Conservation (phyloP, 2,329 filamentous ascomycete species). For the Paramyrothecium roridum region DNA sequence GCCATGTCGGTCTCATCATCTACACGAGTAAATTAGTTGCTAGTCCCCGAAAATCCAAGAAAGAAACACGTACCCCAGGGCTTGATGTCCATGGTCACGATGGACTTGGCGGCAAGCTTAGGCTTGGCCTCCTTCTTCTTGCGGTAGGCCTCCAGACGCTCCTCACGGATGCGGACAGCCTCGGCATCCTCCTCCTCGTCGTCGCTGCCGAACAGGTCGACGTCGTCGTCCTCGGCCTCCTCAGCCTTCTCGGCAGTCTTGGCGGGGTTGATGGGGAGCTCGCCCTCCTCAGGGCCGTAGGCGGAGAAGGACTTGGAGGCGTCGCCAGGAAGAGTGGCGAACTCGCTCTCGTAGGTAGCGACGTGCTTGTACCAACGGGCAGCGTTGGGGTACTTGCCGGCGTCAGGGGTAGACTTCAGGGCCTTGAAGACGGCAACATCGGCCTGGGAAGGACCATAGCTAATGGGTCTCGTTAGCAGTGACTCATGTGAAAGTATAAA, state of each 20-base stretch:
- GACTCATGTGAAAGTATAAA: conserved; percentile 1
- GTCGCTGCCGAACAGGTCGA: conserved; percentile 91
- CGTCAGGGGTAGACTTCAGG: conserved; percentile 69
- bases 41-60: neutral
- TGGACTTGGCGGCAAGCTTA: conserved; percentile 91
- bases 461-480: conserved; percentile 24
- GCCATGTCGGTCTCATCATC: conserved; percentile 94
- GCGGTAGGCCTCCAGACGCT: conserved; percentile 88
- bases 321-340: conserved; percentile 86
- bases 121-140: conserved; percentile 95
- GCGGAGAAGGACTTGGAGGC: conserved; percentile 82
- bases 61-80: conserved; percentile 81
- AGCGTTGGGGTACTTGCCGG: conserved; percentile 87
- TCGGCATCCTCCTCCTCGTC: conserved; percentile 93
- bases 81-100: conserved; percentile 96
- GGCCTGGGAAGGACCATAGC: conserved; percentile 76
- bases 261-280: conserved; percentile 80
- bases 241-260: conserved; percentile 53
- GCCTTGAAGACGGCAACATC: conserved; percentile 96
- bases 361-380: conserved; percentile 99
- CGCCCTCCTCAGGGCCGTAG: conserved; percentile 82
- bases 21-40: conserved; percentile 18
- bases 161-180: conserved; percentile 78
- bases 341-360: conserved; percentile 87
- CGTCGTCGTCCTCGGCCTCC: conserved; percentile 53